Evolutionary conservation across 352 stramenopile species (phyloP), one percentile per base, ranked within the genome.

Genomic region (Phytophthora cryptogea): DNA sequence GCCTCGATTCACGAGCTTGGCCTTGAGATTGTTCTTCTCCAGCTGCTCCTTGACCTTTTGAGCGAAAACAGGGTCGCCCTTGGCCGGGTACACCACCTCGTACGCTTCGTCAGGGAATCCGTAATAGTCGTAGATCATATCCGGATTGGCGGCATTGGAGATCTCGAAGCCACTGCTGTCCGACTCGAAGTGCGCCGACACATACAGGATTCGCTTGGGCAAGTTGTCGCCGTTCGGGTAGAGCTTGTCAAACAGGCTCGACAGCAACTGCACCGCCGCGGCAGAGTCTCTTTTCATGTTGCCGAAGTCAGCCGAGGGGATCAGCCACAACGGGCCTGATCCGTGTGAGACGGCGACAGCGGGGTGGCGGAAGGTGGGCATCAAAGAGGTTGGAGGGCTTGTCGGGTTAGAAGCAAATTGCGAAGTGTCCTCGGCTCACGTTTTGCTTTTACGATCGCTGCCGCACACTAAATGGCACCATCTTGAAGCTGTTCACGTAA

Each of bases 121-220:
- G 50, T 81, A 89, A 72, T 97, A 98, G 73, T 98, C 92, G 72
- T 82, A 98, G 42, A 96, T 63, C 49, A 97, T 74, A 7, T 67
- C 49, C 2, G 81, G 81, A 0, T 59, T 52, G 8, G 80, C 68
- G 7, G 72, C 50, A 23, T 75, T 82, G 39, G 75, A 80, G 55
- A 86, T 88, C 43, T 78, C 66, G 5, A 78, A 75, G 9, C 57
- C 58, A 10, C 40, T 52, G 23, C 47, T 59, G 13, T 72, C 52
- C 5, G 59, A 72, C 58, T 96, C 84, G 72, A 83, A 97, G 61
- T 97, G 90, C 32, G 88, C 90, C 16, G 80, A 90, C 8, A 97
- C 59, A 14, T 96, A 71, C 14, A 97, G 70, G 66, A 96, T 91
- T 17, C 72, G 72, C 67, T 75, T 80, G 30, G 80, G 80, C 33